Evolutionary conservation across 2,329 filamentous ascomycete species (phyloP).

Genomic region (Cryphonectria parasitica): DNA sequence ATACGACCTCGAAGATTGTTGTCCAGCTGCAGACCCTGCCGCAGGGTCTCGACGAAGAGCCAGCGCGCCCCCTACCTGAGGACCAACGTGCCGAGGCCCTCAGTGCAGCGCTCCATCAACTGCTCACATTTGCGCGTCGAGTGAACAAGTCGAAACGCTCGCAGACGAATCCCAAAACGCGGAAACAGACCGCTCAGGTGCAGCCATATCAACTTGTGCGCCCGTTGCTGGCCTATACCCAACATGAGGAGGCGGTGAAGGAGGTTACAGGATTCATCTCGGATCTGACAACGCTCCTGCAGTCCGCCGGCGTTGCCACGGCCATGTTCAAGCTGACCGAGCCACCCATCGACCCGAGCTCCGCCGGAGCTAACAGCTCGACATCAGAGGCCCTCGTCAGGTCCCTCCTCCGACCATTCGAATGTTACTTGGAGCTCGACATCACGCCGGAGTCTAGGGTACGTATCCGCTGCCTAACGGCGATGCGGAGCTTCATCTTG

Average conservation of each 20-base stretch:
- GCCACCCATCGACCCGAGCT: slow-evolving; percentile 36
- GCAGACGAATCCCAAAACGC: slow-evolving; percentile 51
- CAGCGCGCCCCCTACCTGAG: slow-evolving; percentile 40
- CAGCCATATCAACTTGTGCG: slow-evolving; percentile 55
- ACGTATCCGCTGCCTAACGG: slow-evolving; percentile 50
- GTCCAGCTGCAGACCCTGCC: slow-evolving; percentile 70
- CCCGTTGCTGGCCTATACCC: slow-evolving; percentile 54
- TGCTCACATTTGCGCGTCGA: slow-evolving; percentile 79
- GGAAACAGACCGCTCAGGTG: slow-evolving; percentile 41
- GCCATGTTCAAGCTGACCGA: slow-evolving; percentile 49
- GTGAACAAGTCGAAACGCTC: slow-evolving; percentile 73
- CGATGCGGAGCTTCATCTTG: slow-evolving; percentile 47
- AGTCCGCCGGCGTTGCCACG: slow-evolving; percentile 48
- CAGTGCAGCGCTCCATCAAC: slow-evolving; percentile 70
- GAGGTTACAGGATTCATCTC: slow-evolving; percentile 48
- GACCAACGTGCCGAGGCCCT: slow-evolving; percentile 66
- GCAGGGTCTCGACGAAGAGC: slow-evolving; percentile 43
- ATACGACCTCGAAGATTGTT: slow-evolving; percentile 59
- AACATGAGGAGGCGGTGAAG: slow-evolving; percentile 47
- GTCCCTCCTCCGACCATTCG: slow-evolving; percentile 47
- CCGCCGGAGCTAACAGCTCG: slow-evolving; percentile 33
- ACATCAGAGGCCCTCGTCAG: slow-evolving; percentile 51
- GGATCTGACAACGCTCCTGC: slow-evolving; percentile 48
- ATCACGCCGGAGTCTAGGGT: slow-evolving; percentile 50
- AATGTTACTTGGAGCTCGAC: slow-evolving; percentile 48